These are phyloP conservation scores for Penicillium vulpinum DNA, from an alignment of 2,329 filamentous ascomycete genomes.

Conservation along the genomic window DNA sequence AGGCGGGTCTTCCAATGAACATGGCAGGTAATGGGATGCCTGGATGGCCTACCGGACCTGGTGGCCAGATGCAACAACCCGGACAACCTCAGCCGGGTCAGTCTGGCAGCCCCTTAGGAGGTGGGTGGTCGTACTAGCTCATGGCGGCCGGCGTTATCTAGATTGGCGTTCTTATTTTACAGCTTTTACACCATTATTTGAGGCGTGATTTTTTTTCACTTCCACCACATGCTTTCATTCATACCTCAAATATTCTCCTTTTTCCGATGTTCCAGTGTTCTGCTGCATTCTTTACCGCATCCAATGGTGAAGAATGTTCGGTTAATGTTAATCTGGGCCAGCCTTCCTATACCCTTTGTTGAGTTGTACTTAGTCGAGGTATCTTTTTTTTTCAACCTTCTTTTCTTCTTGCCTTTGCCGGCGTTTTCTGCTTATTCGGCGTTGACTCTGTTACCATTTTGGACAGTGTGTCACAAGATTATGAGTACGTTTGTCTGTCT, in stretches of 20 bases:
- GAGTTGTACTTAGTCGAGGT: slow-evolving; percentile 31
- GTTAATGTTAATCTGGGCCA: slow-evolving; percentile 37
- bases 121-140: slow-evolving; percentile 41
- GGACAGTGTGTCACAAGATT: slow-evolving; percentile 19
- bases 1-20: slow-evolving; percentile 37
- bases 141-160: slow-evolving; percentile 26
- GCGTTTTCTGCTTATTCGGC: slow-evolving; percentile 19
- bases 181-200: slow-evolving; percentile 12
- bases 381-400: slow-evolving; percentile 1
- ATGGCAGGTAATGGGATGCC: slow-evolving; percentile 40
- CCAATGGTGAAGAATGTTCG: slow-evolving; percentile 13
- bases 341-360: slow-evolving; percentile 38
- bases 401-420: slow-evolving; percentile 4
- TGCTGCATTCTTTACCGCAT: slow-evolving; percentile 21
- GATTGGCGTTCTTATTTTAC: slow-evolving; percentile 21
- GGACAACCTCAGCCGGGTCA: slow-evolving; percentile 41
- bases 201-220: slow-evolving; percentile 8
- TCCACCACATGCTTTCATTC: slow-evolving; percentile 8
- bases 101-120: slow-evolving; percentile 39
- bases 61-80: slow-evolving; percentile 39
- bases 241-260: slow-evolving; percentile 14
- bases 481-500: slow-evolving; percentile 22
- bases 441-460: slow-evolving; percentile 15
- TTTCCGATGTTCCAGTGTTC: slow-evolving; percentile 11
- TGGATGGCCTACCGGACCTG: slow-evolving; percentile 39